Base-by-base conservation (phyloP, 768 basidiomycete genomes). In the Trametes gibbosa region DNA sequence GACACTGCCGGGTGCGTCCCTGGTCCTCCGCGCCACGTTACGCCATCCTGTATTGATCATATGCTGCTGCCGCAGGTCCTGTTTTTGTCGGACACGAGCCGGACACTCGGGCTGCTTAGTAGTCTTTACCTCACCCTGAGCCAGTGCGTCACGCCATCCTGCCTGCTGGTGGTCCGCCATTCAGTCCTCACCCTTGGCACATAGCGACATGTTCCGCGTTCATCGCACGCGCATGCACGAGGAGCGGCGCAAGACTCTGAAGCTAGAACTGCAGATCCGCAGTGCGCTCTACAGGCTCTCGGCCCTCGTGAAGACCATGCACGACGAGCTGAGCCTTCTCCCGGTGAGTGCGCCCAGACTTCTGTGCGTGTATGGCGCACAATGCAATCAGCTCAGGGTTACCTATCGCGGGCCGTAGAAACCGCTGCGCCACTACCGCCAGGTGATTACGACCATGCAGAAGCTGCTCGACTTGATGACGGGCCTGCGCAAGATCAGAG, bases 241-340 rank as follows among this genome's bases (percentile, higher is more conserved):
- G 6, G 72, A 74, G 46, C 73, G 70, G 54, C 70, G 71, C 34
- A 75, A 72, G 53, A 72, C 69, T 7, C 59, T 79, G 21, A 75
- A 74, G 60, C 65, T 79, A 4, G 80, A 81, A 61, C 63, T 77
- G 3, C 68, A 75, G 29, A 77, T 75, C 34, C 77, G 80, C 39
- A 76, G 75, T 56, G 63, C 71, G 17, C 63, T 80, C 6, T 72
- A 76, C 53, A 72, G 77, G 12, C 69, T 76, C 32, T 71, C 73
- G 1, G 69, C 71, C 6, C 65, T 79, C 5, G 68, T 81, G 25
- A 66, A 62, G 27, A 75, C 76, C 2, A 81, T 82, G 77, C 64
- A 74, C 49, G 74, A 78, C 54, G 80, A 81, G 63, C 66, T 80
- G 8, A 79, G 81, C 61, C 72, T 81, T 2, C 65, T 79, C 19